Conservation (phyloP, 177 flowering plant genomes). For the Vitis hybrid region DNA sequence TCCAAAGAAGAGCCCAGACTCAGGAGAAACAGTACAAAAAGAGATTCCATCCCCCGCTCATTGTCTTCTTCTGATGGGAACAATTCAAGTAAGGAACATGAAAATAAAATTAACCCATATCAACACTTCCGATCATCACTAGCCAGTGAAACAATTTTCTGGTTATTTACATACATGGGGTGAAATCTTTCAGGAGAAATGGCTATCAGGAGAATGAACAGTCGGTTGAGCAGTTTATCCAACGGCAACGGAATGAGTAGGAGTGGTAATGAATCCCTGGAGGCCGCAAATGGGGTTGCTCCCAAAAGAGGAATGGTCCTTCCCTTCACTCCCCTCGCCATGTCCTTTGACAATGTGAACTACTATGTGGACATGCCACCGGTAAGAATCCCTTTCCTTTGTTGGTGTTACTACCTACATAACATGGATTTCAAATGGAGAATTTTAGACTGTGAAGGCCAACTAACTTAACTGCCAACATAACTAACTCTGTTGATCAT, state of each 20-base stretch:
- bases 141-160: background rate
- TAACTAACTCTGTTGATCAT: background rate
- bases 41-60: constrained; percentile 33
- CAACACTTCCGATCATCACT: background rate
- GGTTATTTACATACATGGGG: constrained; percentile 5
- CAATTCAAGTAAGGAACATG: constrained; percentile 46
- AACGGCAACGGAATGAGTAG: constrained; percentile 31
- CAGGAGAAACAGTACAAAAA: constrained; percentile 30
- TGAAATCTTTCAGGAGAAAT: constrained; percentile 52
- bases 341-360: constrained; percentile 67
- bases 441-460: too few relatives aligned
- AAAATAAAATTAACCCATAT: background rate
- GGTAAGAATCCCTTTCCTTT: constrained; percentile 37
- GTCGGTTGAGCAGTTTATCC: constrained; percentile 49
- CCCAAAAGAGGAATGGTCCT: constrained; percentile 90
- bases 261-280: constrained; percentile 41
- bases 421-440: too few relatives aligned
- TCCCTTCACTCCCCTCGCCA: constrained; percentile 82
- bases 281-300: constrained; percentile 50
- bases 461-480: background rate
- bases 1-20: constrained; percentile 40
- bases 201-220: constrained; percentile 53
- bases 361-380: constrained; percentile 92
- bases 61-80: constrained; percentile 57
- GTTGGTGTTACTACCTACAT: too few relatives aligned